Evolutionary conservation across 495 filamentous ascomycete genomes (phyloP).

Genomic region (Cryomyces minteri): DNA sequence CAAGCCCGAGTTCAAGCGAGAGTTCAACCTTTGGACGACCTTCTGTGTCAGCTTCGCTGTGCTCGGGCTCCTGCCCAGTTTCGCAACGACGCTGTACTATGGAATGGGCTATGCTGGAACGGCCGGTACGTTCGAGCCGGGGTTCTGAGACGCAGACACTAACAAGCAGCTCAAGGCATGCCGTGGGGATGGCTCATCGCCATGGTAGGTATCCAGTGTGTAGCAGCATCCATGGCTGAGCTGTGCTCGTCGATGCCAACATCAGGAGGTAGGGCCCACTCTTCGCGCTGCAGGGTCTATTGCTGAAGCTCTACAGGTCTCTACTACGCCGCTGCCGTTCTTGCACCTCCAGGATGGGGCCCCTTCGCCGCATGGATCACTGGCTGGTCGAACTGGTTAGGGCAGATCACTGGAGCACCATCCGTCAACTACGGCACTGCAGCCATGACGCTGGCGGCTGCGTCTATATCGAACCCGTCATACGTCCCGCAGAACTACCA

Average conservation of each 20-base stretch:
- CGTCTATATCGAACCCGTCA: constrained; percentile 43
- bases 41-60: constrained; percentile 69
- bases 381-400: constrained; percentile 38
- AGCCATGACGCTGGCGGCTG: constrained; percentile 58
- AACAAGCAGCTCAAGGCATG: constrained; percentile 32
- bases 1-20: constrained; percentile 66
- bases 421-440: constrained; percentile 42
- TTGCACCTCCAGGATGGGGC: constrained; percentile 59
- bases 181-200: constrained; percentile 69
- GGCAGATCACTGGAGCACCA: constrained; percentile 45
- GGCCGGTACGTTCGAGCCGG: constrained; percentile 20
- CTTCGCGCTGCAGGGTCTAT: too few relatives aligned
- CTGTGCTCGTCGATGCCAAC: constrained; percentile 52
- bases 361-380: constrained; percentile 47
- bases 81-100: constrained; percentile 59
- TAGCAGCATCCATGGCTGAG: constrained; percentile 50
- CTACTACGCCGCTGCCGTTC: constrained; percentile 61
- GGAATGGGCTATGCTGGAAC: constrained; percentile 71
- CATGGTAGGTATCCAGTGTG: constrained; percentile 56
- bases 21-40: constrained; percentile 68
- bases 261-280: constrained; percentile 29
- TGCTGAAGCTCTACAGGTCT: constrained; percentile 20
- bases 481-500: constrained; percentile 51
- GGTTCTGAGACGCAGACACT: not conserved
- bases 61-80: constrained; percentile 52